A percentile compares a stretch with the other conserved stretches of the same genome.
Evolutionary conservation across 2,329 filamentous ascomycete genomes (phyloP).

Genomic region (Setomelanomma holmii): DNA sequence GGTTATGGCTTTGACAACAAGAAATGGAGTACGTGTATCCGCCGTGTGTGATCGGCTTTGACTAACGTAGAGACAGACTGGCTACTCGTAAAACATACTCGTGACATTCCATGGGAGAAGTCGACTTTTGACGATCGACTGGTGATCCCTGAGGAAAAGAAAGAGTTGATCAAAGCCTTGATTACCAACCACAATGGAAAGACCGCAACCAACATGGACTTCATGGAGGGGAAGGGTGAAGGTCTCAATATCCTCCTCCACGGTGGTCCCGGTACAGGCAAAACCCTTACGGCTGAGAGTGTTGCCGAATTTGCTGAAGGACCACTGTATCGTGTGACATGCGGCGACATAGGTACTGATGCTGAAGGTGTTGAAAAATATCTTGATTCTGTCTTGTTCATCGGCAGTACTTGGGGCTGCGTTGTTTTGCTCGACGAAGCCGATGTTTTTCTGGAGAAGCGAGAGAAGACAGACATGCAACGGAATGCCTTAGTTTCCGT

Average conservation of each 20-base stretch:
- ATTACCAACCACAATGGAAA: constrained; percentile 3
- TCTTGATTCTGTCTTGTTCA: constrained; percentile 1
- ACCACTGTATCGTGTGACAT: constrained; percentile 30
- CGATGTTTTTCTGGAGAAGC: constrained; percentile 62
- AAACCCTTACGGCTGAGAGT: constrained; percentile 16
- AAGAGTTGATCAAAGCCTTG: constrained; percentile 55
- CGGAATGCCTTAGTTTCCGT: constrained; percentile 27
- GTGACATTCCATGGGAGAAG: constrained; percentile 42
- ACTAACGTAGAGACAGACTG: constrained; percentile 1
- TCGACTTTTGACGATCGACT: constrained; percentile 23
- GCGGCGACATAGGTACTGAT: constrained; percentile 10
- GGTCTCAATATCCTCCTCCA: constrained; percentile 19
- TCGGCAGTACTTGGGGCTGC: constrained; percentile 52
- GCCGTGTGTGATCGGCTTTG: not conserved
- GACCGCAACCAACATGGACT: constrained; percentile 28
- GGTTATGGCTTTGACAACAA: constrained; percentile 13
- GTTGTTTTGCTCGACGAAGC: constrained; percentile 50
- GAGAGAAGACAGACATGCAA: constrained; percentile 28
- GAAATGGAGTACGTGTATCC: constrained; percentile 6
- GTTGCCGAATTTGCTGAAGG: constrained; percentile 13
- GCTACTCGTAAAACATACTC: constrained; percentile 27
- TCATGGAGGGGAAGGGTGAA: constrained; percentile 51
- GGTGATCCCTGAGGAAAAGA: constrained; percentile 54
- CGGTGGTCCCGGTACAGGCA: constrained; percentile 18
- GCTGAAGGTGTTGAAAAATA: constrained; percentile 7